Evolutionary conservation across 305 asterid species (phyloP).

Genomic region (Fraxinus latifolia): DNA sequence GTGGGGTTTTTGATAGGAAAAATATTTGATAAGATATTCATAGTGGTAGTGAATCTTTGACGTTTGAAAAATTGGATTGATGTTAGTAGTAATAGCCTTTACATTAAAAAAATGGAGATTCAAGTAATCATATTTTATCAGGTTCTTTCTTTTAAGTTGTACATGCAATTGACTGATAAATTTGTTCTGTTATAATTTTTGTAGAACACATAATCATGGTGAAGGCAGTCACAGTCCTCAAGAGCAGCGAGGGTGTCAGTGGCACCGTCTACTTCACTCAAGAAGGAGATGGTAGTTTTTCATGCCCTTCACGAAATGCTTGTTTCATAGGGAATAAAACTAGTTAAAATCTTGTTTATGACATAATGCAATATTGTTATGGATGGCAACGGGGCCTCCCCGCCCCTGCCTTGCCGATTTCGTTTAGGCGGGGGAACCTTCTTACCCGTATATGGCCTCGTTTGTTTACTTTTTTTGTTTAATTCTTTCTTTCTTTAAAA

Average conservation of each 20-base stretch:
- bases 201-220: conserved; percentile 79
- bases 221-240: conserved; percentile 88
- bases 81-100: neutral
- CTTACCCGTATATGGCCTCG: neutral
- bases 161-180: neutral
- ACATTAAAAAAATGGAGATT: neutral
- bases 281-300: conserved; percentile 73
- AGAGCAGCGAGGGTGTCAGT: conserved; percentile 79
- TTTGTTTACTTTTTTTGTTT: neutral
- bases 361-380: neutral
- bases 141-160: neutral
- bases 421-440: neutral
- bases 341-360: neutral
- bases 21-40: neutral
- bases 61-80: neutral
- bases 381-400: neutral
- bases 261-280: conserved; percentile 75
- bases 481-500: neutral
- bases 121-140: neutral
- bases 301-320: neutral
- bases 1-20: neutral
- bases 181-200: neutral
- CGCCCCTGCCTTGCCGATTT: neutral
- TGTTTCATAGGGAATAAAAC: neutral
- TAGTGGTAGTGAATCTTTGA: neutral